Conservation (phyloP, 2,329 filamentous ascomycete species). For the Cladophialophora exuberans region DNA sequence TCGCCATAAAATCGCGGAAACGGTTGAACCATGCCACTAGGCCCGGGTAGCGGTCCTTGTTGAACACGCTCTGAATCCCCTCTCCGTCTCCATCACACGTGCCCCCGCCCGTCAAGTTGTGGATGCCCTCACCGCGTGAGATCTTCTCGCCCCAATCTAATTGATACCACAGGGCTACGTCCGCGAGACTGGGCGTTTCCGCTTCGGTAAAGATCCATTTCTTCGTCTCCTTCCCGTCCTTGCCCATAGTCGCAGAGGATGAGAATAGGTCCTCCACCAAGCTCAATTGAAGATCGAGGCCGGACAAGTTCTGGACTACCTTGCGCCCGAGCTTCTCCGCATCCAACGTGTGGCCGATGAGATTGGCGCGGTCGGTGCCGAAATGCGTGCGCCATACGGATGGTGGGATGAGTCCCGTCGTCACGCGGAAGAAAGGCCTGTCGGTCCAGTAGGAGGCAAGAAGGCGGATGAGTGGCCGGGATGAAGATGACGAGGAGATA, state of each 20-base stretch:
- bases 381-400: slow-evolving; percentile 30
- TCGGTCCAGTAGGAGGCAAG: slow-evolving; percentile 29
- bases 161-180: slow-evolving; percentile 30
- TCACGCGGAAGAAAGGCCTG: slow-evolving; percentile 30
- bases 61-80: slow-evolving; percentile 25
- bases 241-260: not conserved
- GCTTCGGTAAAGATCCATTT: slow-evolving; percentile 25
- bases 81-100: slow-evolving; percentile 24
- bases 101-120: slow-evolving; percentile 25
- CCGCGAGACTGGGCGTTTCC: slow-evolving; percentile 24
- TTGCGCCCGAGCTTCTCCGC: slow-evolving; percentile 30
- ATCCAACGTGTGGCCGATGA: slow-evolving; percentile 32
- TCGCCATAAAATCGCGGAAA: slow-evolving; percentile 20
- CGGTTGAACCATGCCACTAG: slow-evolving; percentile 26
- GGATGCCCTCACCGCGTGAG: slow-evolving; percentile 25
- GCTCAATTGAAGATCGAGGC: slow-evolving; percentile 29
- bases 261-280: slow-evolving; percentile 29
- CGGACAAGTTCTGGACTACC: slow-evolving; percentile 26
- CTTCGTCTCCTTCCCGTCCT: not conserved
- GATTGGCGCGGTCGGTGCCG: slow-evolving; percentile 26
- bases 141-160: slow-evolving; percentile 33
- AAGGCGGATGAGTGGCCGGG: slow-evolving; percentile 17
- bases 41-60: slow-evolving; percentile 26
- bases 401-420: slow-evolving; percentile 29
- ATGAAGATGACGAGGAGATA: not conserved